These are phyloP conservation scores for Vitis labrusca DNA, from an alignment of 164 flowering plant species.

Conservation along the genomic window DNA sequence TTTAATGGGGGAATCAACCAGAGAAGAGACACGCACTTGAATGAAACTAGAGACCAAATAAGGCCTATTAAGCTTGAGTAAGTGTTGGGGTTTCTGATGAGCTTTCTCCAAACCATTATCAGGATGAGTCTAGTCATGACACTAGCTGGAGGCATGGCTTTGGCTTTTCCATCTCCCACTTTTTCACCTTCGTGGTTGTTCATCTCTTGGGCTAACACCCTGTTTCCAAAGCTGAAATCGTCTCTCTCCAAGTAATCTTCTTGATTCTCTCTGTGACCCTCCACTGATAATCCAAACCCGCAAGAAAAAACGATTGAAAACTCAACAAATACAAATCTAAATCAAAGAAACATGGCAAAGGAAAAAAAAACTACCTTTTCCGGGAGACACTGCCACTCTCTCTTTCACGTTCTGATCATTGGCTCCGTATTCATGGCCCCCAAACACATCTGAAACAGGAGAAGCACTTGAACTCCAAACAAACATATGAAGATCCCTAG, in stretches of 20 bases:
- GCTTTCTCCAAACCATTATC: constrained; percentile 97
- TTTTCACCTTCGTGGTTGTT: constrained; percentile 31
- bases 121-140: constrained; percentile 91
- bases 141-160: constrained; percentile 84
- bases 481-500: constrained; percentile 90
- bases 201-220: constrained; percentile 37
- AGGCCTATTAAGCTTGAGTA: constrained; percentile 93
- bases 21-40: constrained; percentile 40
- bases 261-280: constrained; percentile 39
- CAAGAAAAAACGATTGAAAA: not conserved
- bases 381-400: constrained; percentile 68
- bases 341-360: not conserved
- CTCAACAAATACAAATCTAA: not conserved
- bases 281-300: constrained; percentile 20
- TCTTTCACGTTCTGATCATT: constrained; percentile 59
- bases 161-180: constrained; percentile 41
- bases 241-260: constrained; percentile 68
- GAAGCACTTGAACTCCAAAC: constrained; percentile 99
- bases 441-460: constrained; percentile 94
- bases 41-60: constrained; percentile 84
- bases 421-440: constrained; percentile 55
- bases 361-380: constrained; percentile 39
- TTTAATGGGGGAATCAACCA: not conserved
- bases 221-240: constrained; percentile 74
- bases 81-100: constrained; percentile 91